Percentiles rank a stretch among this genome's conserved stretches.
phyloP scores from a whole-genome alignment of 1,139 yeast genomes.

The Saccharomyces uvarum region DNA sequence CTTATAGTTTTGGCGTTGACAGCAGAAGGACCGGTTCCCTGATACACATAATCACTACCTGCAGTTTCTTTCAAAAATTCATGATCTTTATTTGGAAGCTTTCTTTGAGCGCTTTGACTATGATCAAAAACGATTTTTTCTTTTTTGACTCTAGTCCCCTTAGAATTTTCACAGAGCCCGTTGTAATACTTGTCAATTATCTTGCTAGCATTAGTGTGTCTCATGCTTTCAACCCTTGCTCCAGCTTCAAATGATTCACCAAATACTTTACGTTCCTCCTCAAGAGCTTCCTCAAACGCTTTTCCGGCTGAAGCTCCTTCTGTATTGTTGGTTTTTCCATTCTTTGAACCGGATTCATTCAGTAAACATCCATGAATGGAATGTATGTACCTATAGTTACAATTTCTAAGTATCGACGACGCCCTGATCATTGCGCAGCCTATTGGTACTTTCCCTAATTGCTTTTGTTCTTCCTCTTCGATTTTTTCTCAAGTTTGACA shows the following conservation, averaged over 20 bases:
- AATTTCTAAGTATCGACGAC: neutral
- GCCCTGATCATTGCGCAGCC: neutral
- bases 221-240: neutral
- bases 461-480: neutral
- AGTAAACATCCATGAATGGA: neutral
- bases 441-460: neutral
- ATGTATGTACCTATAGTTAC: neutral
- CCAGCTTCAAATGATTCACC: neutral
- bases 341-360: neutral
- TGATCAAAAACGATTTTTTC: neutral
- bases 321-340: neutral
- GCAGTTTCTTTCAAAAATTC: neutral
- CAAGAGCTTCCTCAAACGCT: neutral
- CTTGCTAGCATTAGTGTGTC: neutral
- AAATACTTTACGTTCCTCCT: neutral
- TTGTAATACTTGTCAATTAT: neutral
- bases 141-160: neutral
- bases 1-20: conserved; percentile 6
- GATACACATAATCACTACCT: neutral
- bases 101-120: neutral
- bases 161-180: neutral
- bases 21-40: neutral
- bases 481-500: neutral
- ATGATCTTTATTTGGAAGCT: neutral
- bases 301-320: neutral